Base-by-base conservation (phyloP, 257 asterid genomes). In the Linderniella brevidens region DNA sequence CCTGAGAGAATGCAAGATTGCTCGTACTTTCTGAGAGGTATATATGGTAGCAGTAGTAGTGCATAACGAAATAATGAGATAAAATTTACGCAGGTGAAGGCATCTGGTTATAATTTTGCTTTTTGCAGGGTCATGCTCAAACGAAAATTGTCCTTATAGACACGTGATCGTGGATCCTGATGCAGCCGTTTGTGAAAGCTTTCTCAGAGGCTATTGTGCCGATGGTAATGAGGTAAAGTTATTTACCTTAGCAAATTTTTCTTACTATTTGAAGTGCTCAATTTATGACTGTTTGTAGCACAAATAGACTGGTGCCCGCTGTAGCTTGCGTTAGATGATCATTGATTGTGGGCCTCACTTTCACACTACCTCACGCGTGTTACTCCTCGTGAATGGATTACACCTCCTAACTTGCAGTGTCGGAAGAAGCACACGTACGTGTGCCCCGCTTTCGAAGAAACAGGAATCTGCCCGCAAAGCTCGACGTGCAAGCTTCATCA, bases 1-100 rank as follows among this genome's bases (percentile, higher is more conserved):
- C 93, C 96, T 13, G 96, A 90, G 71, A 75, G 96, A 69, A 90
- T 90, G 98, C 85, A 79, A 71, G 98, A 85, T 63, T 90, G 98
- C 66, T 81, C 94, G 16, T 90, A 80, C 63, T 90, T 81, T 67
- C 61, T 85, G 64, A 88, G 76, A 79, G 94, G 98, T 90, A 53
- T 50, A 35, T 45, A n/a, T n/a, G n/a, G n/a, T n/a, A n/a, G n/a
- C n/a, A n/a, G n/a, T n/a, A n/a, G n/a, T n/a, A 51, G 57, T 12
- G 47, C 36, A 47, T 48, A 50, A 67, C 46, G 35, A 45, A 38
- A 20, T 52, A 20, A 0, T 47, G 39, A 53, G 54, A 42, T 40
- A 9, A 48, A 39, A 44, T 45, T 18, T 41, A 15, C 40, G 14
- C 8, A 25, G 32, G 32, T 25, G 32, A 25, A 25, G 6, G 36